These are phyloP conservation scores for Sporobolomyces phaffii DNA, from an alignment of 768 basidiomycete species.

Conservation along the genomic window DNA sequence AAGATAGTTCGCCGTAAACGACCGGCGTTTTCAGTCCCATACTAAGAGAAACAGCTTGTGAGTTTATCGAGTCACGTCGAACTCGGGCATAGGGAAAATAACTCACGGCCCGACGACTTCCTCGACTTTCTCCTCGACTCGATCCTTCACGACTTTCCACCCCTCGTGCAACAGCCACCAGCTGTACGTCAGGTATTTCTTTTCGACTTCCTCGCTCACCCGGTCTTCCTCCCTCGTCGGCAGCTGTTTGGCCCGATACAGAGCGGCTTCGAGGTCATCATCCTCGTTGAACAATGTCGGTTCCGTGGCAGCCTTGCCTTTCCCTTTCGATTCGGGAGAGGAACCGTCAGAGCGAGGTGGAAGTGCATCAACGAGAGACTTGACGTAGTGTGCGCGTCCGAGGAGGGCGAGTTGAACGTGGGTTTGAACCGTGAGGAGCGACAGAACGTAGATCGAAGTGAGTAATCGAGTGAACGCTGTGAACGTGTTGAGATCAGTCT, in stretches of 20 bases:
- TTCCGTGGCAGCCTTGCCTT: neutral
- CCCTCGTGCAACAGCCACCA: conserved; percentile 93
- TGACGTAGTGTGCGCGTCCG: conserved; percentile 71
- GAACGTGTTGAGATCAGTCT: too few relatives aligned
- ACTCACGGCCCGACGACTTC: conserved; percentile 77
- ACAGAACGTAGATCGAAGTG: conserved; percentile 76
- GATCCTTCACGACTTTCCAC: conserved; percentile 73
- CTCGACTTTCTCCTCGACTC: conserved; percentile 68
- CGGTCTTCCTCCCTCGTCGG: conserved; percentile 47
- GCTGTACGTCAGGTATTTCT: conserved; percentile 72
- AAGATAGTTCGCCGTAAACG: conserved; percentile 62
- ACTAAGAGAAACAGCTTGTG: too few relatives aligned
- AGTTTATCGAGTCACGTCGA: too few relatives aligned
- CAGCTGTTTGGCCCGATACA: conserved; percentile 44
- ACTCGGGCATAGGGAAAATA: neutral
- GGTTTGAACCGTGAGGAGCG: conserved; percentile 78
- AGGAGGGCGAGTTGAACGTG: conserved; percentile 78
- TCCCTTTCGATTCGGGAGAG: neutral
- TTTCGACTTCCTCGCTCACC: conserved; percentile 60
- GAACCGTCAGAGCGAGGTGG: conserved; percentile 9
- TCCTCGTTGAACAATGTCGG: conserved; percentile 1
- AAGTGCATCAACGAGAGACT: conserved; percentile 56
- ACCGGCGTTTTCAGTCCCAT: conserved; percentile 77
- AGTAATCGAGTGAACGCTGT: conserved; percentile 80
- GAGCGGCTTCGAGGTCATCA: conserved; percentile 24